Conservation (phyloP, 495 filamentous ascomycete genomes). For the Penicillium maclennaniae region DNA sequence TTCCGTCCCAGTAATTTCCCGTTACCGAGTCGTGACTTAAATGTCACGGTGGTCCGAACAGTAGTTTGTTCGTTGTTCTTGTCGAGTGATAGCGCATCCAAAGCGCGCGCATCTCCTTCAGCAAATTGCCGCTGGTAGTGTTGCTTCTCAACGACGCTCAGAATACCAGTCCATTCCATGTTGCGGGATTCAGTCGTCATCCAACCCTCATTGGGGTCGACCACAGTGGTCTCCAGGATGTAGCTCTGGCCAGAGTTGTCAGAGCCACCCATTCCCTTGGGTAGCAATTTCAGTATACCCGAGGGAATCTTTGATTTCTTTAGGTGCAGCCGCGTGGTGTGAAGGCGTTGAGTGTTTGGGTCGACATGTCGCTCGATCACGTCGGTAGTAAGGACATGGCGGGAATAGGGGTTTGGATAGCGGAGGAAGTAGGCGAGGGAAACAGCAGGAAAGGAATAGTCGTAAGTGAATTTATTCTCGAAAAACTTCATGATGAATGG, state of each 20-base stretch:
- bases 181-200: conserved; percentile 81
- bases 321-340: conserved; percentile 85
- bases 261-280: conserved; percentile 67
- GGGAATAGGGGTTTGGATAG: conserved; percentile 95
- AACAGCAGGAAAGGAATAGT: conserved; percentile 86
- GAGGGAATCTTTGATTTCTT: conserved; percentile 90
- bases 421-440: conserved; percentile 98
- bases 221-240: conserved; percentile 85
- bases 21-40: conserved; percentile 76
- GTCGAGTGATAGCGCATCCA: conserved; percentile 33
- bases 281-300: conserved; percentile 75
- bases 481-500: conserved; percentile 75
- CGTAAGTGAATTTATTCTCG: conserved; percentile 82
- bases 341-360: conserved; percentile 69
- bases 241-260: conserved; percentile 74
- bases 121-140: conserved; percentile 54
- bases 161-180: conserved; percentile 84
- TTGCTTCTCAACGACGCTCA: conserved; percentile 90
- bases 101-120: conserved; percentile 16
- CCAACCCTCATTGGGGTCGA: conserved; percentile 87
- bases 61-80: conserved; percentile 62
- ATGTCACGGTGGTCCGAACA: conserved; percentile 79
- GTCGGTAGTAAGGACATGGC: conserved; percentile 93
- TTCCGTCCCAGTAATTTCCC: conserved; percentile 58
- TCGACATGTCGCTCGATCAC: conserved; percentile 87